Evolutionary conservation across 768 basidiomycete genomes (phyloP), one percentile per base, ranked within the genome.

Genomic region (Candolleomyces aberdarensis): DNA sequence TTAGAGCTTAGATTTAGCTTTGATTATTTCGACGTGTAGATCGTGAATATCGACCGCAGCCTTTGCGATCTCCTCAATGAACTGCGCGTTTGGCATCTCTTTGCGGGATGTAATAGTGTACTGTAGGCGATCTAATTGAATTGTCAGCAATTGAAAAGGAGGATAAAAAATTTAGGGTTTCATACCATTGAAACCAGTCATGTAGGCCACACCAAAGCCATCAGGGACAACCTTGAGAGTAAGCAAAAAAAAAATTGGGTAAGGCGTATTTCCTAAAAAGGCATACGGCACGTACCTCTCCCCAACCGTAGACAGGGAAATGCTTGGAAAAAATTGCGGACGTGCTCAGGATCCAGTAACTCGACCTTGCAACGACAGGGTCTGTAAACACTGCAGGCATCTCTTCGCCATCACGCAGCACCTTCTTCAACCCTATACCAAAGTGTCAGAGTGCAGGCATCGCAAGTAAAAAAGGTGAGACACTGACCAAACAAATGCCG

Each of bases 171-270:
- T 47, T 29, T 17, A 17, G 17, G 49, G 57, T n/a, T 43, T 71
- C 83, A 58, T 60, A 88, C 89, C 86, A 64, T 91, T 85, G 67
- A 85, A 89, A 43, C 92, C 91, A n/a, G 95, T 95, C 84, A 94
- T 88, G 70, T 98, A 98, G 13, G 94, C 90, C 32, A 98, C 89
- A 36, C 96, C 96, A 69, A 96, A 98, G 1, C 96, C 96, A 64
- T 97, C 88, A 1, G 92, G 88, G 26, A 96, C 93, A 49, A 98
- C 91, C 83, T 83, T n/a, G 39, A 44, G 9, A 10, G 43, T 32
- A n/a, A 47, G 50, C 43, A 11, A 39, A 17, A 17, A 46, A n/a
- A 36, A 26, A 26, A 26, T 26, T 14, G 19, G 15, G 40, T 7
- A 14, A 44, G 19, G 39, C 40, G 13, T 4, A 17, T 9, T 22